Evolutionary conservation across 2,329 filamentous ascomycete genomes (phyloP).

Genomic region (Diaporthe citri): DNA sequence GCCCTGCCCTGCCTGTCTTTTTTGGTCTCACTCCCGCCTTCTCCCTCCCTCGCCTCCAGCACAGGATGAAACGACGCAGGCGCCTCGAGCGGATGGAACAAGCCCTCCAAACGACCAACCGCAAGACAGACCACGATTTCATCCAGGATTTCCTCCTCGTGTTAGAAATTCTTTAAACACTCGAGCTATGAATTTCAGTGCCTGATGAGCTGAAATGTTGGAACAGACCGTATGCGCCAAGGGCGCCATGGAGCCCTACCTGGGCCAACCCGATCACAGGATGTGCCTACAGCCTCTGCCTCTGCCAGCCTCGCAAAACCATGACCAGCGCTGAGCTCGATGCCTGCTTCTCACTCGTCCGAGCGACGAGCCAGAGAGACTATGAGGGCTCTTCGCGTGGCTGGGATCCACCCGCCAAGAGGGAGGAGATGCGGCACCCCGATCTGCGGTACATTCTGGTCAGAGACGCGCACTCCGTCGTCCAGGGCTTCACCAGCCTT

Average conservation of each 20-base stretch:
- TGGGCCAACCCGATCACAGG: slow-evolving; percentile 66
- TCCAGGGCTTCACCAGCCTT: slow-evolving; percentile 73
- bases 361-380: slow-evolving; percentile 72
- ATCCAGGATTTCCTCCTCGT: slow-evolving; percentile 24
- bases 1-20: background rate
- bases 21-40: background rate
- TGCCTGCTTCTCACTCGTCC: slow-evolving; percentile 69
- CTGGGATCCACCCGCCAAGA: slow-evolving; percentile 74
- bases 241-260: slow-evolving; percentile 44
- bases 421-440: slow-evolving; percentile 74
- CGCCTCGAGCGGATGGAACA: slow-evolving; percentile 25
- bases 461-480: slow-evolving; percentile 48
- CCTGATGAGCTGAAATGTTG: background rate
- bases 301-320: slow-evolving; percentile 52
- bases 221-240: slow-evolving; percentile 6
- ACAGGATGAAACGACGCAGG: slow-evolving; percentile 20
- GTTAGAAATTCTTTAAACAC: slow-evolving; percentile 4
- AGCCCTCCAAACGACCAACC: slow-evolving; percentile 23
- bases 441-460: slow-evolving; percentile 79
- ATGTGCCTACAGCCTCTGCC: slow-evolving; percentile 56
- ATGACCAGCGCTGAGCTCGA: slow-evolving; percentile 61
- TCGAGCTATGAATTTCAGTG: background rate
- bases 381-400: slow-evolving; percentile 73
- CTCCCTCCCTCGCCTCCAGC: background rate
- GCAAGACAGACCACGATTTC: slow-evolving; percentile 33